A percentile compares a stretch with the other conserved stretches of the same genome.
Conservation (phyloP, 768 basidiomycete genomes). For the Gymnopilus junonius region DNA sequence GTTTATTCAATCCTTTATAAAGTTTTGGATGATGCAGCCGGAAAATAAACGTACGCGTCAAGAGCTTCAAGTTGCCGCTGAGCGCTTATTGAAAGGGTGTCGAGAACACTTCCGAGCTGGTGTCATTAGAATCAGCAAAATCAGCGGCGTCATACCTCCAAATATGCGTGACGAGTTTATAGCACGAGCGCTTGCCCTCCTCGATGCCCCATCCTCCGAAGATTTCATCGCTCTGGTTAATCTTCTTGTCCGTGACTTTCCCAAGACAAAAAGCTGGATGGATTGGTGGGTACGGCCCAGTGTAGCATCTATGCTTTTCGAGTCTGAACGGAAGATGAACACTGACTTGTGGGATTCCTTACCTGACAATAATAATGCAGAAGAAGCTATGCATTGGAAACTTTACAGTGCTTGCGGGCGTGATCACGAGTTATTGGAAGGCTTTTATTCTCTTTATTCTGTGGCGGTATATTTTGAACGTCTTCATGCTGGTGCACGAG, state of each 20-base stretch:
- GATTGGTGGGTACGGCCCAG: slow-evolving; percentile 34
- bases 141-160: slow-evolving; percentile 26
- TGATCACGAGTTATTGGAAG: slow-evolving; percentile 26
- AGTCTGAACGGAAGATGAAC: slow-evolving; percentile 32
- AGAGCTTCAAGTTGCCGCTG: slow-evolving; percentile 16
- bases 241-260: slow-evolving; percentile 24
- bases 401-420: slow-evolving; percentile 32
- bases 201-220: slow-evolving; percentile 8
- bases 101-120: slow-evolving; percentile 34
- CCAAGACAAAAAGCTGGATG: slow-evolving; percentile 29
- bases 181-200: slow-evolving; percentile 12
- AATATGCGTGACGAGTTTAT: slow-evolving; percentile 20
- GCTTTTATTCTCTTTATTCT: slow-evolving; percentile 13
- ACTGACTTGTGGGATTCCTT: slow-evolving; percentile 33
- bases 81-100: slow-evolving; percentile 31
- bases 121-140: slow-evolving; percentile 29
- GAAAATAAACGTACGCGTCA: slow-evolving; percentile 9
- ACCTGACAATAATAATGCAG: slow-evolving; percentile 37
- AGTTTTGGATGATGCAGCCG: slow-evolving; percentile 21
- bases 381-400: slow-evolving; percentile 40
- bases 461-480: slow-evolving; percentile 26
- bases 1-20: slow-evolving; percentile 32
- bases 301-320: slow-evolving; percentile 34
- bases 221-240: slow-evolving; percentile 10
- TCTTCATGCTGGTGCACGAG: slow-evolving; percentile 3